phyloP scores from a whole-genome alignment of 805 yeast genomes.

The Kurtzmaniella cleridarum region DNA sequence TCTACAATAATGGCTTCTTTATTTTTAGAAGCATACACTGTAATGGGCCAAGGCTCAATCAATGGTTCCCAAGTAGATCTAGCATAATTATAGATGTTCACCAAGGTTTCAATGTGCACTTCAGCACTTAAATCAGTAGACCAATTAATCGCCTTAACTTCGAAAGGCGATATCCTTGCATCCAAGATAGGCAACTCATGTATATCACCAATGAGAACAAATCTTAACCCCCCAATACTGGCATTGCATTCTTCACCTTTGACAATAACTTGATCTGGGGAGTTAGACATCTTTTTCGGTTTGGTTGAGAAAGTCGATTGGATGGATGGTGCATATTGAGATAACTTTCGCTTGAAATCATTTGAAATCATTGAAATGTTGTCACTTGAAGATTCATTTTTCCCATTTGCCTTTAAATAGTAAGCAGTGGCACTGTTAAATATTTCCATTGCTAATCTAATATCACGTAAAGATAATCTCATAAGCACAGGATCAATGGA shows the following conservation, averaged over 20 bases:
- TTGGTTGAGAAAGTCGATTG: constrained; percentile 42
- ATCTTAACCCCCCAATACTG: constrained; percentile 67
- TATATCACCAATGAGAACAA: constrained; percentile 83
- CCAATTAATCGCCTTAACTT: constrained; percentile 72
- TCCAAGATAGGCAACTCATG: constrained; percentile 88
- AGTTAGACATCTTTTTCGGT: constrained; percentile 7
- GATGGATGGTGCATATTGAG: constrained; percentile 67
- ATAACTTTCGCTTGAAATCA: constrained; percentile 54
- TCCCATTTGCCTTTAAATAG: constrained; percentile 26
- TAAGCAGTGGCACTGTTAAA: constrained; percentile 64
- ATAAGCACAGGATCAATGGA: constrained; percentile 76
- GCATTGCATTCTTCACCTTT: constrained; percentile 66
- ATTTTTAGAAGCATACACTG: constrained; percentile 57
- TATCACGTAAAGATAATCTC: constrained; percentile 82
- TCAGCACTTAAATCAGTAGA: constrained; percentile 74
- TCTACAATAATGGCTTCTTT: constrained; percentile 53
- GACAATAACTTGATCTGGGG: constrained; percentile 32
- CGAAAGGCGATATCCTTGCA: constrained; percentile 66
- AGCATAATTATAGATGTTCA: constrained; percentile 81
- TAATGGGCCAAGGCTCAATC: constrained; percentile 80
- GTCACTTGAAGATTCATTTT: constrained; percentile 10
- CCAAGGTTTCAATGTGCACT: constrained; percentile 55
- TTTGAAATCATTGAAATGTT: constrained; percentile 46
- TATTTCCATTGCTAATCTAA: constrained; percentile 69
- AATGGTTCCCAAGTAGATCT: constrained; percentile 94